Conservation (phyloP, 202 grass and related monocot genomes). For the Panicum hallii region DNA sequence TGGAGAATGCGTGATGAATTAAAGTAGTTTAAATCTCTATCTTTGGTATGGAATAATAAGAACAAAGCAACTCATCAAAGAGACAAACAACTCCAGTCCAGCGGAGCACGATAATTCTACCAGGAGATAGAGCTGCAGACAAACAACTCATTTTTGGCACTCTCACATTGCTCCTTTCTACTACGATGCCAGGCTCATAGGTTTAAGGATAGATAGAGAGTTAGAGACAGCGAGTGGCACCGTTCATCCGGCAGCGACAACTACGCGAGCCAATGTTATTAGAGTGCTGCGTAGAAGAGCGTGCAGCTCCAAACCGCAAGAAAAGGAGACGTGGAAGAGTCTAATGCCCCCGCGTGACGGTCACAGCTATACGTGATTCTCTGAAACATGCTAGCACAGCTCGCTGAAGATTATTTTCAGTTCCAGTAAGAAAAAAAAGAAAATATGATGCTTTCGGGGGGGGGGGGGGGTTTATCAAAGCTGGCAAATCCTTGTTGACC, state of each 20-base stretch:
- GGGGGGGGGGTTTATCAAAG: too few species aligned
- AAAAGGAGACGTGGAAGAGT: neutral
- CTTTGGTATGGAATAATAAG: too few species aligned
- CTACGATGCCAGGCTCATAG: neutral
- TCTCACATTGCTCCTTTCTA: neutral
- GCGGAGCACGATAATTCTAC: too few species aligned
- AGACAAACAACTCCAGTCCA: too few species aligned
- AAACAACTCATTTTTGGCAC: neutral
- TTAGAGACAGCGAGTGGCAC: neutral
- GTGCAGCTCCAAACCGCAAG: neutral
- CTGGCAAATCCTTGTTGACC: too few species aligned
- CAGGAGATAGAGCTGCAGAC: too few species aligned
- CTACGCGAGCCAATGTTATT: neutral
- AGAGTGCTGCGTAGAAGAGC: neutral
- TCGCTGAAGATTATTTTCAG: neutral
- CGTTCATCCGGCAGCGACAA: neutral
- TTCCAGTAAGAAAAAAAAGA: neutral
- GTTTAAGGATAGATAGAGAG: neutral
- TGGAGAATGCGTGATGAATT: too few species aligned
- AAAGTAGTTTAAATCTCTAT: too few species aligned
- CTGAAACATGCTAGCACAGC: neutral
- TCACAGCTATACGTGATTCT: neutral
- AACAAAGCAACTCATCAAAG: too few species aligned
- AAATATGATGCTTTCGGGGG: too few species aligned
- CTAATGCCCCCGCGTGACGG: neutral